Evolutionary conservation across 1,284 basidiomycete genomes (phyloP), one percentile per base, ranked within the genome.

Genomic region (Pyrrhoderma lamaoense): DNA sequence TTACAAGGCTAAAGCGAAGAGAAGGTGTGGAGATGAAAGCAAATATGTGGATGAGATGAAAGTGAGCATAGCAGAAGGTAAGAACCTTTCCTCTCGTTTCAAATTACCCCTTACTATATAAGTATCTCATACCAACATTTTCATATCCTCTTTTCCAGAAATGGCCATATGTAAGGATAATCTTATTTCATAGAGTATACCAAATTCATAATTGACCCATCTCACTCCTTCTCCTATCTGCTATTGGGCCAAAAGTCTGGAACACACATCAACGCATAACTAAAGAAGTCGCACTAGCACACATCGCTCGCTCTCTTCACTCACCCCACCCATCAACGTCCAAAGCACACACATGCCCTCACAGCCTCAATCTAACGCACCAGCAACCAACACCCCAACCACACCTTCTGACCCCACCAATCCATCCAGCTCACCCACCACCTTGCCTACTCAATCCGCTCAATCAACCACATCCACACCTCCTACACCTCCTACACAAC

Each of bases 1-100:
- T 59, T 89, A 85, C 62, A 78, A 80, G 62, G 72, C 73, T 57
- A 88, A 89, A 61, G 81, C 85, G 56, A 64, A 61, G 45, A 65
- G 75, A 23, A 64, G 68, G 34, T 79, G 78, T 5, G 76, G 78
- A 8, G 70, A 75, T 23, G 73, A 76, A 49, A 65, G 61, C 1
- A 63, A 67, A 19, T 86, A 69, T 58, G 74, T 72, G 0, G 69
- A 79, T 40, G 69, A 70, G 9, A 78, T 86, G 38, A 75, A 68
- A 56, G 80, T 89, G 40, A 84, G 77, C 60, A 73, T 78, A 9
- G 81, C 83, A 4, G 83, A 88, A 65, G 82, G 82, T 81, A 49
- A 14, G 73, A 19, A 16, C 39, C 25, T 40, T 9, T 16, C 38
- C 35, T n/a, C n/a, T n/a, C n/a, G n/a, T n/a, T n/a, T n/a, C n/a